Base-by-base conservation (phyloP, 257 asterid species). In the Petrea volubilis region DNA sequence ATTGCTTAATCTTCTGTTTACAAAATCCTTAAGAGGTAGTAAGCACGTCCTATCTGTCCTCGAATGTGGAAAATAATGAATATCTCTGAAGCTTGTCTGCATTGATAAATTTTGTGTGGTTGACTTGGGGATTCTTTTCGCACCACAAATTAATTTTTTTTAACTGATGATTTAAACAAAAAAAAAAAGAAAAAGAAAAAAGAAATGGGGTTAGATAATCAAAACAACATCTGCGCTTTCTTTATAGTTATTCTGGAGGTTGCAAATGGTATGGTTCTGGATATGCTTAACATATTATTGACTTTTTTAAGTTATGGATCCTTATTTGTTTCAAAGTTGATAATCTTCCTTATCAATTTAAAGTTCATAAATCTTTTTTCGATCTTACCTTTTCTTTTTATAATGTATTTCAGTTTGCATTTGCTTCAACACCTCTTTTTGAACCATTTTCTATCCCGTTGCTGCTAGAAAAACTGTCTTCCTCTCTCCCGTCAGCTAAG, bases 401-500 rank as follows among this genome's bases (percentile, higher is more conserved):
- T 73, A 57, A 64, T 80, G 64, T 81, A 62, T 81, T 89, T 67
- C 93, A 95, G 99, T 71, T 84, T 85, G 95, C 98, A 47, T 92
- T 85, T 88, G 98, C 91, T 70, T 84, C 97, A 27, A 82, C 98
- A 10, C 95, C 95, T 73, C 73, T 78, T 68, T 95, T 90, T 66
- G 99, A 92, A 77, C 97, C 98, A 40, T 87, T 81, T 67, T 75
- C 79, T 58, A 76, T 95, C 59, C 97, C 98, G 0, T 78, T 95
- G 86, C 96, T 95, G 71, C 88, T 90, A 46, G 98, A 89, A 52
- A 95, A 95, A 75, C 81, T 95, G 46, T 84, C 99, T 60, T 92
- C 99, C 59, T 84, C 95, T 67, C 83, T 95, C 74, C 92, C 88
- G 18, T 88, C 87, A 56, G 80, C 99, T 66, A 92, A 95, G 99